phyloP scores from a whole-genome alignment of 306 rosid species.

The Vigna unguiculata region DNA sequence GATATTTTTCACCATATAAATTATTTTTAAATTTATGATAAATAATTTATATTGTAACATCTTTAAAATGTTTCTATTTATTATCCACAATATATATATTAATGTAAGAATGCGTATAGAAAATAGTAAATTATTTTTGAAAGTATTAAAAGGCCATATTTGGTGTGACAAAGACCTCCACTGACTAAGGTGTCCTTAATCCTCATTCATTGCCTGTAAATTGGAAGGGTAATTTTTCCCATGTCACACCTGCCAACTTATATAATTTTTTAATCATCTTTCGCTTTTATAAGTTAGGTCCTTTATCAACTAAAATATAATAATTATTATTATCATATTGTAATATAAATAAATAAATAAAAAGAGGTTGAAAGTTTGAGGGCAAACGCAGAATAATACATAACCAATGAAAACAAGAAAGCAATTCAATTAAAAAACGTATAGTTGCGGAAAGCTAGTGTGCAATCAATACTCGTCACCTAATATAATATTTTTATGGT shows the following conservation, averaged over 20 bases:
- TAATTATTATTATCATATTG: neutral
- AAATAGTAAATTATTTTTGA: no score
- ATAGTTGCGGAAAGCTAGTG: conserved; percentile 53
- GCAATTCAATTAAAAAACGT: conserved; percentile 40
- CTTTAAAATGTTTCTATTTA: no score
- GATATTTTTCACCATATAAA: no score
- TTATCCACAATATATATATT: no score
- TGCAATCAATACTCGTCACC: conserved; percentile 63
- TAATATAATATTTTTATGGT: conserved; percentile 28
- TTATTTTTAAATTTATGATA: no score
- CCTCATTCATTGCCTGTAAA: conserved; percentile 26
- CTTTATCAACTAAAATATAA: conserved; percentile 21
- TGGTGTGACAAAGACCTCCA: conserved; percentile 37
- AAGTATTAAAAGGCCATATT: neutral
- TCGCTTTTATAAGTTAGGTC: conserved; percentile 47
- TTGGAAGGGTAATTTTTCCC: conserved; percentile 38
- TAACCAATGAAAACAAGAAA: conserved; percentile 30
- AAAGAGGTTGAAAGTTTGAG: conserved; percentile 30
- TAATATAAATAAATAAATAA: conserved; percentile 18
- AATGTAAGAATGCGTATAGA: no score
- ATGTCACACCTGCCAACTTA: neutral
- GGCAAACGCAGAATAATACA: conserved; percentile 51
- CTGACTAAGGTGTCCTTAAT: conserved; percentile 15
- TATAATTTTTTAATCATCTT: conserved; percentile 35
- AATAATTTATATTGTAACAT: no score